phyloP scores from a whole-genome alignment of 2,329 filamentous ascomycete species.

The Sphaerostilbella broomeana region DNA sequence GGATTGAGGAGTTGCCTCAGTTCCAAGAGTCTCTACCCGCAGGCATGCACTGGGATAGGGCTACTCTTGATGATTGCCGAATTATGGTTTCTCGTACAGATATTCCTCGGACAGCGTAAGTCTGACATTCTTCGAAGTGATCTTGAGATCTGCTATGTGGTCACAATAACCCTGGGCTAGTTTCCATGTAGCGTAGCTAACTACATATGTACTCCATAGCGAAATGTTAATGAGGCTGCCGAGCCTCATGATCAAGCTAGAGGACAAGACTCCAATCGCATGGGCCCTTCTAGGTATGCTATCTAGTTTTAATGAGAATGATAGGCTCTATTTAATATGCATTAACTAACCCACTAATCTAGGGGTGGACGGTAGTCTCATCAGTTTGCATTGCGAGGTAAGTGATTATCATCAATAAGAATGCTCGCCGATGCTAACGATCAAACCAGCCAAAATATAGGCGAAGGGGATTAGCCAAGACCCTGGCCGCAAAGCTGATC shows the following conservation, averaged over 20 bases:
- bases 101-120: slow-evolving; percentile 49
- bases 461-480: slow-evolving; percentile 56
- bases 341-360: slow-evolving; percentile 11
- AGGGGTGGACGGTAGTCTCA: slow-evolving; percentile 56
- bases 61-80: slow-evolving; percentile 46
- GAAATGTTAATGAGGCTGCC: slow-evolving; percentile 39
- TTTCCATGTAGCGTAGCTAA: no score
- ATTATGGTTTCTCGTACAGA: slow-evolving; percentile 49
- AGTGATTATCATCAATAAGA: slow-evolving; percentile 1
- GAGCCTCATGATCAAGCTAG: slow-evolving; percentile 39
- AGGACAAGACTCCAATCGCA: slow-evolving; percentile 46
- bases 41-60: slow-evolving; percentile 49
- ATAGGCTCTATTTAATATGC: neutral
- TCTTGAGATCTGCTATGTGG: no score
- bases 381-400: slow-evolving; percentile 53
- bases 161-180: no score
- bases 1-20: slow-evolving; percentile 37
- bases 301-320: no score
- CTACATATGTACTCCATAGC: no score
- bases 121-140: slow-evolving; percentile 17
- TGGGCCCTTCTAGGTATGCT: slow-evolving; percentile 57
- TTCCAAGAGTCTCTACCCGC: slow-evolving; percentile 29
- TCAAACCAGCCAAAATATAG: no score
- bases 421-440: no score
- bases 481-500: slow-evolving; percentile 52